phyloP scores from a whole-genome alignment of 1,139 yeast species.

The Protomyces pachydermus region DNA sequence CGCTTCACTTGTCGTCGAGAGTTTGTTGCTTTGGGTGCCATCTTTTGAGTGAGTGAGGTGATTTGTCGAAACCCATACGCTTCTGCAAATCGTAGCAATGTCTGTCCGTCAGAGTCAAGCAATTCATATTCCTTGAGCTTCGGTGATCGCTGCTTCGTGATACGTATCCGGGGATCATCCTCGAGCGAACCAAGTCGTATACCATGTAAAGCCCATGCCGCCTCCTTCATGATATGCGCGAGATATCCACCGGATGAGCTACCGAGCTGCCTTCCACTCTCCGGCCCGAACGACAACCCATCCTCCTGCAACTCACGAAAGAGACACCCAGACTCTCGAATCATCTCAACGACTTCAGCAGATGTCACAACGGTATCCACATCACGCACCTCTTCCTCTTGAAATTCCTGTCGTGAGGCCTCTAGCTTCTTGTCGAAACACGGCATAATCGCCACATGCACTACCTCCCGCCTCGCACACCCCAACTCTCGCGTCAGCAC shows the following conservation, averaged over 20 bases:
- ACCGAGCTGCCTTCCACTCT: conserved; percentile 74
- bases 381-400: conserved; percentile 46
- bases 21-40: conserved; percentile 44
- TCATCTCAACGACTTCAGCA: conserved; percentile 69
- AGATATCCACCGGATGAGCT: conserved; percentile 79
- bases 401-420: conserved; percentile 75
- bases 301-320: conserved; percentile 26
- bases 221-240: conserved; percentile 38
- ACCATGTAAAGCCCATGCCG: conserved; percentile 26
- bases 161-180: conserved; percentile 34
- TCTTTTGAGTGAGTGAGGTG: conserved; percentile 81
- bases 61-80: conserved; percentile 53
- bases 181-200: conserved; percentile 26
- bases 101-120: conserved; percentile 39
- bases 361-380: conserved; percentile 96
- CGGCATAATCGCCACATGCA: conserved; percentile 88
- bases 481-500: conserved; percentile 46
- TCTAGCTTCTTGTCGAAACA: conserved; percentile 95
- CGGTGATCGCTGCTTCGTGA: conserved; percentile 59
- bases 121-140: conserved; percentile 71
- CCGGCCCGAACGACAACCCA: conserved; percentile 37
- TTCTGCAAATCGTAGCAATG: conserved; percentile 27
- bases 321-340: conserved; percentile 40
- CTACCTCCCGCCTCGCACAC: conserved; percentile 45
- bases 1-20: conserved; percentile 50